Base-by-base conservation (phyloP, 2,329 filamentous ascomycete species). In the Corniculantispora saksenae region DNA sequence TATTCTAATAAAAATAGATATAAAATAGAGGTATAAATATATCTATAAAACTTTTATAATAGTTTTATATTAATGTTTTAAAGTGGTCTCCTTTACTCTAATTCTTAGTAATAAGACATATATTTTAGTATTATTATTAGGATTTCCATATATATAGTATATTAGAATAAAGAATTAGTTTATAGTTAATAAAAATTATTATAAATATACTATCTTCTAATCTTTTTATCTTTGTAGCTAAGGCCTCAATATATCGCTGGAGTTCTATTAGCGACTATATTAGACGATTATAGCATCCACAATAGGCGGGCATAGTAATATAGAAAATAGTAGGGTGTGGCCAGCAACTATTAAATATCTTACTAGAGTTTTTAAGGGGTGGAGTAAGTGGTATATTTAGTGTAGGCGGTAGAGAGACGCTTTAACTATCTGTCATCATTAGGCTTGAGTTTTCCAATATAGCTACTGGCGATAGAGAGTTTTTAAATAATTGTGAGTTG, bases 141-240 rank as follows among this genome's bases (percentile, higher is more conserved):
- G 21, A 38, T 47, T 23, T 5, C 17, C 38, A 59, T 40, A 59
- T 19, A 5, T 48, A 23, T 25, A 59, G 48, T 47, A 25, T n/a
- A 47, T 40, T 59, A 47, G 15, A 48, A 17, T 17, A 47, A n/a
- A 47, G 23, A 0, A 10, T 32, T 40, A 59, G 40, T 9, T 3
- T 23, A 35, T 15, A 59, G 17, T n/a, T 19, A 48, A n/a, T 48
- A 13, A 12, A 19, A 21, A 17, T 29, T 9, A 59, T 19, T n/a
- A n/a, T n/a, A n/a, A n/a, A 29, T 40, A 29, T n/a, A 59, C 40
- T 13, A n/a, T 59, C 56, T 47, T 59, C 56, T 15, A 59, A 40
- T 47, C 13, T 45, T n/a, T 59, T 59, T 15, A 40, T 59, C 29
- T n/a, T 59, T 17, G 56, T n/a, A 38, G 56, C 56, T 21, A 59